A percentile compares a stretch with the other conserved stretches of the same genome.
Conservation (phyloP, 1,139 yeast genomes). For the Taphrina flavorubra region DNA sequence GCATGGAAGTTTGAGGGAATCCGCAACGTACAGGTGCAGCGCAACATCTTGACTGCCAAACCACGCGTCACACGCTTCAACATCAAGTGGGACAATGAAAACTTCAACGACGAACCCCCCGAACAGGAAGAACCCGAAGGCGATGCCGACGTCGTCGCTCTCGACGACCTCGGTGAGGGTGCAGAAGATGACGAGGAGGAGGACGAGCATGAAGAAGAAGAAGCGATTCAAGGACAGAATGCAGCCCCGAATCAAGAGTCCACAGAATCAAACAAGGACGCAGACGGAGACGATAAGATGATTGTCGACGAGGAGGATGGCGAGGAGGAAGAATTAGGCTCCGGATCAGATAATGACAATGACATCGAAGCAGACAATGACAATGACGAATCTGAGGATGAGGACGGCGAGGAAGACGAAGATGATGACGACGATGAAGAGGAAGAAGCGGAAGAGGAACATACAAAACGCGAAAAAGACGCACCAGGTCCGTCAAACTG, state of each 20-base stretch:
- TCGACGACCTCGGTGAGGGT: slow-evolving; percentile 41
- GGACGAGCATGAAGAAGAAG: slow-evolving; percentile 30
- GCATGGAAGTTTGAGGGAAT: slow-evolving; percentile 70
- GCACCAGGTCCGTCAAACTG: slow-evolving; percentile 6
- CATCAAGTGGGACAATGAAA: slow-evolving; percentile 71
- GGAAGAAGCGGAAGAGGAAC: too few relatives aligned
- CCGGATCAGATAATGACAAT: slow-evolving; percentile 15
- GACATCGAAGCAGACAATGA: slow-evolving; percentile 38
- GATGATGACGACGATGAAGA: not conserved
- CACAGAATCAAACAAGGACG: slow-evolving; percentile 61
- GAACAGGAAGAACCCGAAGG: slow-evolving; percentile 45
- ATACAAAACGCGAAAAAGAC: too few relatives aligned
- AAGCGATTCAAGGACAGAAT: not conserved
- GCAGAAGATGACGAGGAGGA: slow-evolving; percentile 33
- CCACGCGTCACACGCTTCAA: slow-evolving; percentile 97
- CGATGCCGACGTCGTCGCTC: slow-evolving; percentile 42
- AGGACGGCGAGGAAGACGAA: slow-evolving; percentile 5
- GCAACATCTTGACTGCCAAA: slow-evolving; percentile 94
- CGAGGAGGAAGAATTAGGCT: slow-evolving; percentile 47
- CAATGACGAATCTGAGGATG: slow-evolving; percentile 11
- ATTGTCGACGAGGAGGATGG: slow-evolving; percentile 44
- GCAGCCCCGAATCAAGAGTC: not conserved
- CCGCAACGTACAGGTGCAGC: slow-evolving; percentile 89
- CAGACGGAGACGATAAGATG: slow-evolving; percentile 40
- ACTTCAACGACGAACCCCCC: slow-evolving; percentile 44